Percentiles rank a stretch among this genome's conserved stretches.
These are phyloP conservation scores for Medicago lupulina DNA, from an alignment of 306 rosid genomes.

Conservation along the genomic window DNA sequence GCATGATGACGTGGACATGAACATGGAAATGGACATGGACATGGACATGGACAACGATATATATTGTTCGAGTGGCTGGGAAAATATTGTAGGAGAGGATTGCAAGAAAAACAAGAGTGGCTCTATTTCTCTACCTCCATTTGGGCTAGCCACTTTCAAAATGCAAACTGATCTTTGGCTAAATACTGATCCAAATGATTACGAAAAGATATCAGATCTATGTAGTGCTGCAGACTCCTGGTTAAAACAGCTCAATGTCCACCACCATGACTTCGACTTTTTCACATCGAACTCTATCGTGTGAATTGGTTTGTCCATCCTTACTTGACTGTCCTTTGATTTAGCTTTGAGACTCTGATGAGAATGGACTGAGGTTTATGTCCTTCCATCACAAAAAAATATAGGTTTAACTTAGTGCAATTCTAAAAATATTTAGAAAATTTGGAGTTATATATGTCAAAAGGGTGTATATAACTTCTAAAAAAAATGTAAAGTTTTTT, in stretches of 20 bases:
- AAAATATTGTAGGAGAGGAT: constrained; percentile 24
- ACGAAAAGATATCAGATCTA: constrained; percentile 51
- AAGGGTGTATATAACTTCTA: constrained; percentile 36
- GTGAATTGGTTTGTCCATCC: constrained; percentile 38
- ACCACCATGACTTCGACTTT: constrained; percentile 85
- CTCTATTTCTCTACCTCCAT: constrained; percentile 55
- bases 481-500: constrained; percentile 6
- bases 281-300: constrained; percentile 53
- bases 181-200: constrained; percentile 53
- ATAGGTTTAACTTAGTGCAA: constrained; percentile 29
- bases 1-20: constrained; percentile 31
- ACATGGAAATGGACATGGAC: constrained; percentile 11
- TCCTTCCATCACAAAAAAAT: constrained; percentile 3
- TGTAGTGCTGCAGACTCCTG: constrained; percentile 77
- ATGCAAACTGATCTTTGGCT: constrained; percentile 74
- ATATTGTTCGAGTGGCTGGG: constrained; percentile 17
- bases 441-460: constrained; percentile 34
- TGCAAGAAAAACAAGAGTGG: constrained; percentile 16
- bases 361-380: too few relatives aligned
- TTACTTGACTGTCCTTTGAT: constrained; percentile 27
- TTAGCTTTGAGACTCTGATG: constrained; percentile 39
- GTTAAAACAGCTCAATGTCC: constrained; percentile 72
- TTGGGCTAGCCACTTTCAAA: constrained; percentile 73
- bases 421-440: constrained; percentile 36
- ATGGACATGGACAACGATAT: constrained; percentile 33